Percentiles rank a stretch among this genome's conserved stretches.
Conservation (phyloP, 805 yeast species). For the Priceomyces medius region DNA sequence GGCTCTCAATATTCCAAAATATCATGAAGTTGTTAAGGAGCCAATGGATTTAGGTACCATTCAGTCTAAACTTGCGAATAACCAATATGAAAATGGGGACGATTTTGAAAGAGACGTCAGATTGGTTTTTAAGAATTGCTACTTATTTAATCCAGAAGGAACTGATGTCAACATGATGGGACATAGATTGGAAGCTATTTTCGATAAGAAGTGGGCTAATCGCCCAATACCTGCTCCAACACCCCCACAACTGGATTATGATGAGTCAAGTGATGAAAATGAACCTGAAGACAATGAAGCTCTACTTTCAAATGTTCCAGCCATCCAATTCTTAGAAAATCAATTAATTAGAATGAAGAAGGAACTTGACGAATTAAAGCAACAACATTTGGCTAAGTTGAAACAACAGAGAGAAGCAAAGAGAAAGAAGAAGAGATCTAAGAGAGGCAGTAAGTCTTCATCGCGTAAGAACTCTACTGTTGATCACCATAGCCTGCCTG, state of each 20-base stretch:
- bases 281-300: slow-evolving; percentile 57
- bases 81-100: slow-evolving; percentile 85
- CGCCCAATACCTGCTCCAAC: slow-evolving; percentile 62
- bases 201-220: slow-evolving; percentile 85
- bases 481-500: slow-evolving; percentile 28
- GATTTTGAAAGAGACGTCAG: slow-evolving; percentile 83
- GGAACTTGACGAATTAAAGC: slow-evolving; percentile 80
- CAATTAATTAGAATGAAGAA: slow-evolving; percentile 83
- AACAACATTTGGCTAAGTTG: slow-evolving; percentile 66
- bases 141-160: slow-evolving; percentile 93
- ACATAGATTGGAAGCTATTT: slow-evolving; percentile 80
- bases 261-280: slow-evolving; percentile 36
- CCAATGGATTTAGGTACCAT: slow-evolving; percentile 96
- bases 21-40: slow-evolving; percentile 77
- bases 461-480: slow-evolving; percentile 21
- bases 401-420: slow-evolving; percentile 61
- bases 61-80: slow-evolving; percentile 74
- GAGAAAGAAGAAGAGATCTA: slow-evolving; percentile 41
- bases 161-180: slow-evolving; percentile 96
- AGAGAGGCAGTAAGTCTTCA: slow-evolving; percentile 33
- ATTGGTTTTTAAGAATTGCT: slow-evolving; percentile 85
- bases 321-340: slow-evolving; percentile 83
- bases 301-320: slow-evolving; percentile 72
- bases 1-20: slow-evolving; percentile 88
- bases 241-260: slow-evolving; percentile 50